A percentile compares a stretch with the other conserved stretches of the same genome.
phyloP scores from a whole-genome alignment of 768 basidiomycete species.

The Gloeopeniophorella convolvens region DNA sequence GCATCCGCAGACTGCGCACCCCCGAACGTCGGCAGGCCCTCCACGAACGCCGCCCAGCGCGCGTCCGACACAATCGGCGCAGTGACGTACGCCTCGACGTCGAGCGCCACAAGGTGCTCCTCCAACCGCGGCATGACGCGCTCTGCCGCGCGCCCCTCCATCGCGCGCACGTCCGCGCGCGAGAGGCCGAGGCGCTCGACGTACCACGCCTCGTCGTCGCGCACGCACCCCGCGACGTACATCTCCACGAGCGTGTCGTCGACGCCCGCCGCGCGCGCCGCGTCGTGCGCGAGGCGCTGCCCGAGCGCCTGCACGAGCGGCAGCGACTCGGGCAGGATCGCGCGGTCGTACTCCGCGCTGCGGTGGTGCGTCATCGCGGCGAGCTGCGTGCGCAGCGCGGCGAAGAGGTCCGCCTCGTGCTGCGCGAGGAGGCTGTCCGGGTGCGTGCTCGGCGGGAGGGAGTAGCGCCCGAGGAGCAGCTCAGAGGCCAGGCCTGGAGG shows the following conservation, averaged over 20 bases:
- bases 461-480: constrained; percentile 48
- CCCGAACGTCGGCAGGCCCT: too few species aligned
- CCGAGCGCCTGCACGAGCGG: too few species aligned
- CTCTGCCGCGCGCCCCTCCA: neutral
- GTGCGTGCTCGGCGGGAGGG: constrained; percentile 38
- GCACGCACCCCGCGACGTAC: constrained; percentile 44
- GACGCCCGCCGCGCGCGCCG: constrained; percentile 37
- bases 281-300: too few species aligned
- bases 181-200: neutral
- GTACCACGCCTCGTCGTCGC: constrained; percentile 1
- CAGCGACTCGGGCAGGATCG: too few species aligned
- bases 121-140: neutral
- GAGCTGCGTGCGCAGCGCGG: constrained; percentile 17
- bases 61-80: too few species aligned
- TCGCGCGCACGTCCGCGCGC: neutral
- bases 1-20: too few species aligned
- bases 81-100: neutral
- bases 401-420: constrained; percentile 35
- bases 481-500: constrained; percentile 47
- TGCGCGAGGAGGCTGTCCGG: constrained; percentile 44
- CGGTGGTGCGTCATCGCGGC: too few species aligned
- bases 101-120: neutral
- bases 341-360: too few species aligned
- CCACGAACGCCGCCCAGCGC: too few species aligned
- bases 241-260: constrained; percentile 45